These are phyloP conservation scores for Sonneratia caseolaris DNA, from an alignment of 345 rosid species.

Conservation along the genomic window DNA sequence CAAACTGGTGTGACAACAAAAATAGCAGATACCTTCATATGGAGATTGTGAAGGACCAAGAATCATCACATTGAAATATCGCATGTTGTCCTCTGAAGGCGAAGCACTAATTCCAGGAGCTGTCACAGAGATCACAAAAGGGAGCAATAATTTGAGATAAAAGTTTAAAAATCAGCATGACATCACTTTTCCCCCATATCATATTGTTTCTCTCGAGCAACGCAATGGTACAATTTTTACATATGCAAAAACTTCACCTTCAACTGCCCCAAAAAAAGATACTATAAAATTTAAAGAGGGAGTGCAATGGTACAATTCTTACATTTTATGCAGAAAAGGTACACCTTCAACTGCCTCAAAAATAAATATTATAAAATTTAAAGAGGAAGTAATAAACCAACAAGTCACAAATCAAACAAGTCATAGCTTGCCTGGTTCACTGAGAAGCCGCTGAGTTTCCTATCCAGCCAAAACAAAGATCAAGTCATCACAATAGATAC, in stretches of 20 bases:
- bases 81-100: slow-evolving; percentile 93
- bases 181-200: background rate
- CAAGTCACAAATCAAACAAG: background rate
- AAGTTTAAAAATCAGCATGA: background rate
- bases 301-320: background rate
- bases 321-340: background rate
- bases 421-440: slow-evolving; percentile 39
- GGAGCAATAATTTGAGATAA: too few species aligned
- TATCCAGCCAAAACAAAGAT: slow-evolving; percentile 11
- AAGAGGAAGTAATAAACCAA: background rate
- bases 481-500: background rate
- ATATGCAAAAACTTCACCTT: too few species aligned
- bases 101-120: slow-evolving; percentile 99
- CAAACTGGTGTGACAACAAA: background rate
- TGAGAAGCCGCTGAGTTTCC: slow-evolving; percentile 55
- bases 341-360: background rate
- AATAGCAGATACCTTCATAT: slow-evolving; percentile 59
- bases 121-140: slow-evolving; percentile 22
- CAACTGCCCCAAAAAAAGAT: too few species aligned
- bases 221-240: background rate
- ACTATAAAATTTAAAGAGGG: too few species aligned
- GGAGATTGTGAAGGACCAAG: slow-evolving; percentile 97
- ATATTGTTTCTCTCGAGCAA: background rate
- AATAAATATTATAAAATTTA: too few species aligned
- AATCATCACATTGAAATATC: slow-evolving; percentile 92